Base-by-base conservation (phyloP, 768 basidiomycete species). In the Mycena leptocephala region DNA sequence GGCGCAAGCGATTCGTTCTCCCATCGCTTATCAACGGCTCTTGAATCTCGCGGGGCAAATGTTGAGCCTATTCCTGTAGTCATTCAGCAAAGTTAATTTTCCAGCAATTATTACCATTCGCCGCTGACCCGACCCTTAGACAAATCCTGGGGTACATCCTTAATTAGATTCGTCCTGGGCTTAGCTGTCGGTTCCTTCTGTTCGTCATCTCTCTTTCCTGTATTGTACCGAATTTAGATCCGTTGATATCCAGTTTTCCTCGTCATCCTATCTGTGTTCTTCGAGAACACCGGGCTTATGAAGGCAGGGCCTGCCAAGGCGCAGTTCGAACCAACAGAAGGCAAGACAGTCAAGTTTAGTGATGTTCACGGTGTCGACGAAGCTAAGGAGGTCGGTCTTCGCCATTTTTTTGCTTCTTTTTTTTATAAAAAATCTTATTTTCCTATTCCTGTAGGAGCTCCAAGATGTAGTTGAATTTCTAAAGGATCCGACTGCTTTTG, bases 331-430 rank as follows among this genome's bases (percentile, higher is more conserved):
- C 95, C 96, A 9, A 86, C 90, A 4, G 90, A 94, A 82, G 95
- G 93, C 35, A 96, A 95, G 80, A 88, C 92, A 1, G 94, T 97
- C 84, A 97, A 92, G 80, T 99, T 99, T 82, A 93, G 92, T 76
- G 98, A 99, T 84, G 97, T 99, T 7, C 97, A 99, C 78, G 98
- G 98, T 35, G 95, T 98, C 32, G 98, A 99, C 79, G 98, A 99
- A 85, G 98, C 95, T 41, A 99, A 99, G 85, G 92, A 95, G 82
- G 97, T 94, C 73, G 61, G 20, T 30, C 16, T 26, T 26, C 32
- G 58, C n/a, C 20, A 62, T 72, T 1, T 51, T n/a, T 41, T 61
- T 41, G 37, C 30, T 43, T 70, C 37, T 37, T 26, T 66, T 51
- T 22, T 16, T 14, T n/a, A 20, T 28, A n/a, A n/a, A n/a, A n/a